Evolutionary conservation across 2,329 filamentous ascomycete species (phyloP), one percentile per base, ranked within the genome.

Genomic region (Hymenoscyphus albidus): DNA sequence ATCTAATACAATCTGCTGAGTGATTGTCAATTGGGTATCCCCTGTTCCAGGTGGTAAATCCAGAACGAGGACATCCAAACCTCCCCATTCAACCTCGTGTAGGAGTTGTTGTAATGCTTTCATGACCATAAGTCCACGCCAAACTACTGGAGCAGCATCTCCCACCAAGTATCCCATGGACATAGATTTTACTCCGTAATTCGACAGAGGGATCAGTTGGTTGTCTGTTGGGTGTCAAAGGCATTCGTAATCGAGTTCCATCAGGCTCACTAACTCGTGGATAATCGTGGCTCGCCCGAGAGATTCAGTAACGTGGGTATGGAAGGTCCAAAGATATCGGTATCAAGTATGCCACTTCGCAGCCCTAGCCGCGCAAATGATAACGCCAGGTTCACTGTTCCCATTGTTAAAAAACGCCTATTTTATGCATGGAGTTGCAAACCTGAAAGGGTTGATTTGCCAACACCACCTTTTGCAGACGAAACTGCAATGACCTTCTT

Each of bases 101-200:
- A 99, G 84, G 5, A 99, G 86, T 75, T 99, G 95, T 71, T 97
- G 93, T 69, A 99, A 83, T 0, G 95, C 95, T 75, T 98, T 99
- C 83, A 96, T 96, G 14, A 98, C 91, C 93, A 99, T 97, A 2
- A 97, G 84, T 0, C 95, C 95, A 61, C 95, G 87, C 95, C 95
- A 99, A 39, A 95, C 93, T 16, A 99, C 90, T 0, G 93, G 92
- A 5, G 91, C 90, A 12, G 87, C 84, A 69, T 92, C 88, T 22
- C 85, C 86, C 1, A 97, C 87, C 0, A 99, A 83, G 70, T 97
- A 98, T 59, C 95, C 95, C 91, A 99, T 98, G 0, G 93, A 97
- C 95, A 99, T 99, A 62, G 93, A 96, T 78, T 96, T 96, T 64
- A 99, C 85, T 51, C 95, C 95, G 80, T 98, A 98, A 75, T 96